phyloP scores from a whole-genome alignment of 768 basidiomycete species.

The Tylopilus intermedius region DNA sequence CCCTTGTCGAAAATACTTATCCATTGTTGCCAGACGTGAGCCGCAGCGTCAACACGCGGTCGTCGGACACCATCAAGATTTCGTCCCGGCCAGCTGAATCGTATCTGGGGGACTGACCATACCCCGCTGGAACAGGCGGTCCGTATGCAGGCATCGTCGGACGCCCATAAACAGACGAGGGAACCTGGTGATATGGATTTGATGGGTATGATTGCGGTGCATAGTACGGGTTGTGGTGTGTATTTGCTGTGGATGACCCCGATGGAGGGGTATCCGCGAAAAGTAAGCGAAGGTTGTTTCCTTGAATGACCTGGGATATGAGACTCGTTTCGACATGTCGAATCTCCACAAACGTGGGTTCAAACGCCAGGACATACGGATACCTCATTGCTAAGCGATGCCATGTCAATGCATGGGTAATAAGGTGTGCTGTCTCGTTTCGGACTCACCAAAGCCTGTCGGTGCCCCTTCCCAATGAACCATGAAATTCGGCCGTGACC shows the following conservation, averaged over 20 bases:
- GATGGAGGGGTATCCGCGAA: conserved; percentile 94
- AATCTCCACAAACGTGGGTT: conserved; percentile 94
- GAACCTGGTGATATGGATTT: conserved; percentile 31
- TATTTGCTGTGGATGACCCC: conserved; percentile 53
- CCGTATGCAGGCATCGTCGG: conserved; percentile 27
- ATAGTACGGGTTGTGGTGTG: conserved; percentile 35
- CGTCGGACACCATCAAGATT: conserved; percentile 87
- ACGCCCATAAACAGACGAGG: conserved; percentile 26
- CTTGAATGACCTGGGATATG: conserved; percentile 92
- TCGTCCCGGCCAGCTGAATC: conserved; percentile 67
- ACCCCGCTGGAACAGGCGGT: conserved; percentile 21
- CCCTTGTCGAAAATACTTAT: conserved; percentile 4
- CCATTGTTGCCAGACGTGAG: conserved; percentile 33
- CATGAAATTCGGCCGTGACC: conserved; percentile 88
- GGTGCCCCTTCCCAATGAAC: conserved; percentile 96
- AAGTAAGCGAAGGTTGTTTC: conserved; percentile 81
- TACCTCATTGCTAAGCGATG: conserved; percentile 75
- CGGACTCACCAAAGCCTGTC: conserved; percentile 83
- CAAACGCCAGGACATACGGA: conserved; percentile 95
- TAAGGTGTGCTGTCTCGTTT: not conserved
- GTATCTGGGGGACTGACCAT: conserved; percentile 41
- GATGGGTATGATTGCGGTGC: conserved; percentile 25
- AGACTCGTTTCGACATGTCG: conserved; percentile 90
- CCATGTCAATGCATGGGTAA: conserved; percentile 3
- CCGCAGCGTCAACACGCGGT: conserved; percentile 71